Evolutionary conservation across 179 eudicot species (phyloP), one percentile per base, ranked within the genome.

Genomic region (Actinidia polygama): DNA sequence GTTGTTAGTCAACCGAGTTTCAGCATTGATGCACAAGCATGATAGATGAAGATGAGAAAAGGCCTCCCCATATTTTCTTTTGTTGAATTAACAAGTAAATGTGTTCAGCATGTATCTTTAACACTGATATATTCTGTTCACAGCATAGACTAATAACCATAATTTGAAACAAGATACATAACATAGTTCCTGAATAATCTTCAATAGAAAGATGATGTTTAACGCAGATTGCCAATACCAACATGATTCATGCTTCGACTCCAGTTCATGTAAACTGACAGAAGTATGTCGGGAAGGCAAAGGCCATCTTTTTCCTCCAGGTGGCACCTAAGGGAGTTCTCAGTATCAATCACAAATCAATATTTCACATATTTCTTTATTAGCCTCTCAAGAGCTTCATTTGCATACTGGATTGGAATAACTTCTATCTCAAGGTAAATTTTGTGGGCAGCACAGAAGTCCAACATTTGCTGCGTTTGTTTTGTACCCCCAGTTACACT

Each of bases 401-500:
- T 89, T 46, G 83, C 79, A 80, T 87, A 79, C 66, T 89, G 85
- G 72, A 89, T 89, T 0, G 88, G 89, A 68, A 89, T 53, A 15
- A 85, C 36, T 77, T 89, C 91, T 44, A 87, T 85, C 54, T 87
- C 80, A 12, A 89, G 91, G 77, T 85, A 85, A 72, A 89, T 83
- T 69, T 85, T 80, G 68, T 79, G 76, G 66, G 86, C 73, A 62
- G 88, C 91, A 81, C 91, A 89, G 66, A 87, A 87, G 50, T 87
- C 87, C 84, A 87, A 49, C 89, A 89, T 83, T 73, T 87, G 88
- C 76, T 83, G 89, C 9, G 88, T 89, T 51, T 81, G 84, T 76
- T 87, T 89, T 46, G 89, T 85, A 73, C 89, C 91, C 55, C 91
- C 91, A 8, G 89, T 85, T 62, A 89, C 11, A 82, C 91, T 89